Evolutionary conservation across 768 basidiomycete species (phyloP).

Genomic region (Leccinum obscurum): DNA sequence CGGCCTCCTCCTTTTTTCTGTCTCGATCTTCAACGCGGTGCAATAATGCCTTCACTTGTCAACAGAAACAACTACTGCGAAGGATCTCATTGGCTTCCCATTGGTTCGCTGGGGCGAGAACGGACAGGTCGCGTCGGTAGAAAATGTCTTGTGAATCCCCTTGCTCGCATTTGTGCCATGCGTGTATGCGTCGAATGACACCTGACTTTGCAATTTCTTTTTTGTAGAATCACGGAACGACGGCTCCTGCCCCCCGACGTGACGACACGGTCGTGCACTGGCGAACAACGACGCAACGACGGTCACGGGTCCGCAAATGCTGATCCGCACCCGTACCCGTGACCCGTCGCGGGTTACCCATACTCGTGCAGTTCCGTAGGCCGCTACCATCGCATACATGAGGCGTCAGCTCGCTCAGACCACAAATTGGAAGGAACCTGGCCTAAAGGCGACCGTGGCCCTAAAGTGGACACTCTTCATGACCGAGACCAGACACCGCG

Average conservation of each 20-base stretch:
- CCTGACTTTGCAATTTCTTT: background rate
- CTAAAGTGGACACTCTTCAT: constrained; percentile 89
- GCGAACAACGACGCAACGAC: no score
- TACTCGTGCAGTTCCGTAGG: no score
- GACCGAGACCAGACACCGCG: constrained; percentile 70
- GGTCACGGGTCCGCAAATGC: no score
- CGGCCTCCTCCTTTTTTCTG: background rate
- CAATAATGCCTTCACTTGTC: background rate
- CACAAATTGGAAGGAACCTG: constrained; percentile 65
- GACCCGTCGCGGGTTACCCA: no score
- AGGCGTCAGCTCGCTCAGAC: constrained; percentile 52
- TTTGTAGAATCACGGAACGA: background rate
- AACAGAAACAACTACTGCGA: constrained; percentile 52
- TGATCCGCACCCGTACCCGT: no score
- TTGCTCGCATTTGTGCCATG: constrained; percentile 20
- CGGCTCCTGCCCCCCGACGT: no score
- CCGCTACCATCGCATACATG: constrained; percentile 53
- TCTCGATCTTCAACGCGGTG: background rate
- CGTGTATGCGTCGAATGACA: constrained; percentile 24
- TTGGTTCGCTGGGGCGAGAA: no score
- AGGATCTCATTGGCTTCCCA: constrained; percentile 42
- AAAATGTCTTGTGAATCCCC: constrained; percentile 33
- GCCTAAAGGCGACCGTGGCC: constrained; percentile 70
- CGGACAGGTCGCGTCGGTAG: no score
- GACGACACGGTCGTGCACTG: no score